phyloP scores from a whole-genome alignment of 495 filamentous ascomycete genomes.

The Bryoglossum gracile region DNA sequence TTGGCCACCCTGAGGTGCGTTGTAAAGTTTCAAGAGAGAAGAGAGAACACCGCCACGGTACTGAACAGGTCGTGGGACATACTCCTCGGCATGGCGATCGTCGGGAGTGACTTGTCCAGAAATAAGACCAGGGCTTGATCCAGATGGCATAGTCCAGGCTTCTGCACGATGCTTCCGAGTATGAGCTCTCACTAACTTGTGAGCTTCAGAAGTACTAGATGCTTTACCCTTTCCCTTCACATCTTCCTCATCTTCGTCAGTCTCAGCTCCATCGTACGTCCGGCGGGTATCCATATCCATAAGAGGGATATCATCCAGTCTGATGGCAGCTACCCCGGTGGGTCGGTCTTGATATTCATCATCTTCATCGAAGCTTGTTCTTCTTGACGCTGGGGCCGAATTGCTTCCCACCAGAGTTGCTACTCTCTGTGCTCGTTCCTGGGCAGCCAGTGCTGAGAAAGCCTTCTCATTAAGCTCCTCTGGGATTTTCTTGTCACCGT shows the following conservation, averaged over 20 bases:
- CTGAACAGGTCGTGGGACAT: conserved; percentile 58
- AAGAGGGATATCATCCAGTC: conserved; percentile 31
- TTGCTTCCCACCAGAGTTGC: conserved; percentile 27
- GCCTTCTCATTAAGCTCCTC: conserved; percentile 30
- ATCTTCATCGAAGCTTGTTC: conserved; percentile 33
- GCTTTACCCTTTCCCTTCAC: conserved; percentile 16
- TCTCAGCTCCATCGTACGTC: conserved; percentile 23
- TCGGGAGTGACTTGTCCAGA: conserved; percentile 55
- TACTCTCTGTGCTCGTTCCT: conserved; percentile 32
- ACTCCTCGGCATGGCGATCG: conserved; percentile 47
- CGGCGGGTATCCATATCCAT: conserved; percentile 26
- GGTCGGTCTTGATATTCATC: conserved; percentile 19
- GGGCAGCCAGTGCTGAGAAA: conserved; percentile 33
- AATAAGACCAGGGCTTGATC: conserved; percentile 27
- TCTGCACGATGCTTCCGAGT: conserved; percentile 29
- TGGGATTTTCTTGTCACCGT: conserved; percentile 21
- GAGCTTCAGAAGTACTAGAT: conserved; percentile 35
- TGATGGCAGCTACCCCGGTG: conserved; percentile 18
- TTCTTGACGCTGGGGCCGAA: conserved; percentile 32
- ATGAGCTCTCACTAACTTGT: conserved; percentile 45
- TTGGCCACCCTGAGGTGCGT: conserved; percentile 15
- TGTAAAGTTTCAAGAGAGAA: conserved; percentile 71
- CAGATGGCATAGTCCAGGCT: conserved; percentile 11
- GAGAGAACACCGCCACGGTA: conserved; percentile 74
- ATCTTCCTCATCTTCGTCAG: conserved; percentile 24